Evolutionary conservation across 108 stramenopile species (phyloP).

Genomic region (Poteriospumella lacustris): DNA sequence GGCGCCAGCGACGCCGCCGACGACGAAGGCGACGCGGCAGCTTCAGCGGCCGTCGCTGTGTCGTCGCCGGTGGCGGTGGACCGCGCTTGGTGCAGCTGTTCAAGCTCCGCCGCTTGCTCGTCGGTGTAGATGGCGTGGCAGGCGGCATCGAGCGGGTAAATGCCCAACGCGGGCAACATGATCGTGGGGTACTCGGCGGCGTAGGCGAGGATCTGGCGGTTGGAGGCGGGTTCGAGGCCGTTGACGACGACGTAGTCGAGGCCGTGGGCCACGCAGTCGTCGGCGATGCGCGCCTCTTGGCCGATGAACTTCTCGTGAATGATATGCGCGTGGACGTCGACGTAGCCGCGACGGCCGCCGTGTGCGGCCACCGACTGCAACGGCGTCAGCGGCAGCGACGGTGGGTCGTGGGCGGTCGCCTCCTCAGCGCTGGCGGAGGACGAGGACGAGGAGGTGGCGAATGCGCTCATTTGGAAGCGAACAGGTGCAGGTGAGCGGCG

Average conservation of each 20-base stretch:
- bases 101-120: neutral
- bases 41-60: too few relatives aligned
- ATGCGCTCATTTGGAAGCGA: too few relatives aligned
- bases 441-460: too few relatives aligned
- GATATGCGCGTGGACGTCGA: constrained; percentile 35
- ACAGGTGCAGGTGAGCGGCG: too few relatives aligned
- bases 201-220: constrained; percentile 30
- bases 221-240: constrained; percentile 30
- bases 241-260: constrained; percentile 36
- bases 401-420: too few relatives aligned
- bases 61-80: too few relatives aligned
- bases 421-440: too few relatives aligned
- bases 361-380: too few relatives aligned
- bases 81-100: too few relatives aligned
- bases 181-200: neutral
- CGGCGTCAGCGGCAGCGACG: too few relatives aligned
- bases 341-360: too few relatives aligned
- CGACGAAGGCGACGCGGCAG: too few relatives aligned
- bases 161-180: constrained; percentile 35
- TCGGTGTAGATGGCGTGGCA: constrained; percentile 28
- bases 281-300: constrained; percentile 26
- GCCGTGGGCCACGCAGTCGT: neutral
- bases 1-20: neutral
- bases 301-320: constrained; percentile 28
- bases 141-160: constrained; percentile 36